These are phyloP conservation scores for Neofusicoccum parvum DNA, from an alignment of 2,329 filamentous ascomycete genomes.

Conservation along the genomic window DNA sequence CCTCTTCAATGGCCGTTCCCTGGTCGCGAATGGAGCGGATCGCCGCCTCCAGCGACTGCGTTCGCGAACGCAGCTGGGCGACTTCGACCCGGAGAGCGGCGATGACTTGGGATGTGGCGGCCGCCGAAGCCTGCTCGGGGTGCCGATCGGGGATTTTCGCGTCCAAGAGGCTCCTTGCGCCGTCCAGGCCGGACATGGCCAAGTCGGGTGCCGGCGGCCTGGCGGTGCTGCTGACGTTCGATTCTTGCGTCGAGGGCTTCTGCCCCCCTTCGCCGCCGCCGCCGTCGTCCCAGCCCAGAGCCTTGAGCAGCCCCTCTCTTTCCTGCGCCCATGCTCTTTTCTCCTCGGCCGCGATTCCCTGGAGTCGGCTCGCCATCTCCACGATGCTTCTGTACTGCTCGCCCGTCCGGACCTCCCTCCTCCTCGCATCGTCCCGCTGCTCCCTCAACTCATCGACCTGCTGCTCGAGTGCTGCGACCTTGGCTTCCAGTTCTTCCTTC, in stretches of 20 bases:
- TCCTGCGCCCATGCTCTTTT: constrained; percentile 46
- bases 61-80: constrained; percentile 32
- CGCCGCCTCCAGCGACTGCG: constrained; percentile 31
- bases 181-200: not conserved
- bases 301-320: constrained; percentile 38
- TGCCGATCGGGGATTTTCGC: not conserved
- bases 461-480: constrained; percentile 50
- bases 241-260: constrained; percentile 8
- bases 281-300: constrained; percentile 38
- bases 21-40: constrained; percentile 33
- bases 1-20: constrained; percentile 32
- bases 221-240: not conserved
- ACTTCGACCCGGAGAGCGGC: constrained; percentile 37
- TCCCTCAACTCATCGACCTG: constrained; percentile 53
- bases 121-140: not conserved
- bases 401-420: constrained; percentile 46
- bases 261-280: constrained; percentile 27
- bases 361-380: constrained; percentile 51
- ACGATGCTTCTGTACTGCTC: constrained; percentile 55
- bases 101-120: constrained; percentile 29
- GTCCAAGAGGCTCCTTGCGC: not conserved
- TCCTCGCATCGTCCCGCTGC: constrained; percentile 51
- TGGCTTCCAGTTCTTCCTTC: constrained; percentile 51
- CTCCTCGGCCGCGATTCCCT: constrained; percentile 47
- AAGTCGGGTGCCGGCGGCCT: too few relatives aligned